phyloP scores from a whole-genome alignment of 2,329 filamentous ascomycete species.

The Scleromitrula shiraiana region DNA sequence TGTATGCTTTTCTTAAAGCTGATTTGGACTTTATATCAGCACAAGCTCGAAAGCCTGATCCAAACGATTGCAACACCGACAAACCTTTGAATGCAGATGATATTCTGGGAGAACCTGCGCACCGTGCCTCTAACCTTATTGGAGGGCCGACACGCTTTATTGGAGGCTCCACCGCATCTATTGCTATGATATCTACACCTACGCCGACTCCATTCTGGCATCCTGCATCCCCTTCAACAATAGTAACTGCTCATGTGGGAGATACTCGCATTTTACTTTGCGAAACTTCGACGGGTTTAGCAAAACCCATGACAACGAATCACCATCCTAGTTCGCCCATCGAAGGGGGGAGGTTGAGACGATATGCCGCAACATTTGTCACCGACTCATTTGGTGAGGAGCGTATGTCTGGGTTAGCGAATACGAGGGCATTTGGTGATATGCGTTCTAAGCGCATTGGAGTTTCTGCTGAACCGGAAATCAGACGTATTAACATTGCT shows the following conservation, averaged over 20 bases:
- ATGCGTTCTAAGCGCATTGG: constrained; percentile 86
- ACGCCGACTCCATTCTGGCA: constrained; percentile 94
- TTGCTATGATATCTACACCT: constrained; percentile 86
- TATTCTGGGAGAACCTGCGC: constrained; percentile 60
- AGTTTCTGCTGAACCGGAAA: constrained; percentile 88
- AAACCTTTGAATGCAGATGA: constrained; percentile 78
- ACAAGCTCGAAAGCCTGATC: constrained; percentile 73
- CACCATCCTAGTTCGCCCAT: constrained; percentile 86
- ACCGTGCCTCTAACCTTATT: constrained; percentile 51
- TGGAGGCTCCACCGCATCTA: constrained; percentile 85
- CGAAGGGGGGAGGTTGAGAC: constrained; percentile 74
- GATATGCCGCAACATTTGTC: constrained; percentile 80
- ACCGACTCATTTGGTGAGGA: constrained; percentile 97
- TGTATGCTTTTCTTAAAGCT: constrained; percentile 87
- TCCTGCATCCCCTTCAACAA: constrained; percentile 71
- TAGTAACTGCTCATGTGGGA: constrained; percentile 84
- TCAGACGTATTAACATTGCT: constrained; percentile 67
- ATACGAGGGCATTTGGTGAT: constrained; percentile 90
- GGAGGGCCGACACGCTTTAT: constrained; percentile 75
- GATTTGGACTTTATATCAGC: constrained; percentile 91
- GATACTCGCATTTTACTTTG: constrained; percentile 89
- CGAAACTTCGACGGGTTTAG: constrained; percentile 71
- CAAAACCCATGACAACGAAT: constrained; percentile 76
- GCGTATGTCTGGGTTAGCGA: constrained; percentile 86
- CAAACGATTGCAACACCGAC: constrained; percentile 64